Percentiles rank a stretch among this genome's conserved stretches.
phyloP scores from a whole-genome alignment of 257 asterid species.

The Eustoma russellianum region DNA sequence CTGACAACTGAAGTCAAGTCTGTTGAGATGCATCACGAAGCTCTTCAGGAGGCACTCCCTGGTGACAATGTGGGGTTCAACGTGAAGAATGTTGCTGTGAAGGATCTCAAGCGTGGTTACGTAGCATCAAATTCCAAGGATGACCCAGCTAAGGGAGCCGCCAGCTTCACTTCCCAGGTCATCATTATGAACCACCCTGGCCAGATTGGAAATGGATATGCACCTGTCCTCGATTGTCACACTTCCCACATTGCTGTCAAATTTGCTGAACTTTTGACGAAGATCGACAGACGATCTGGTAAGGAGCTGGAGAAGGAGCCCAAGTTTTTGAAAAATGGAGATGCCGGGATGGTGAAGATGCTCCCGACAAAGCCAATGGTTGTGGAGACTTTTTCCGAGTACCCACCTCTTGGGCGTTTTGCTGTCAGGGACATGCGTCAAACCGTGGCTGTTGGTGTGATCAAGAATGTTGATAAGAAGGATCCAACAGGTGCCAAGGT shows the following conservation, averaged over 20 bases:
- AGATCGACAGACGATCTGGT: slow-evolving; percentile 26
- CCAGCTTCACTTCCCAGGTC: slow-evolving; percentile 26
- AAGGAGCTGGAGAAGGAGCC: slow-evolving; percentile 65
- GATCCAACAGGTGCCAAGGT: slow-evolving; percentile 24
- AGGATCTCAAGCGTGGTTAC: slow-evolving; percentile 27
- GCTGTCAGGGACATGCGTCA: slow-evolving; percentile 36
- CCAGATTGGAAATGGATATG: slow-evolving; percentile 57
- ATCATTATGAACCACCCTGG: slow-evolving; percentile 77
- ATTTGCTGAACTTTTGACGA: slow-evolving; percentile 39
- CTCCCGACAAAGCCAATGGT: slow-evolving; percentile 30
- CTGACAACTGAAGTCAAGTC: slow-evolving; percentile 31
- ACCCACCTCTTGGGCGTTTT: slow-evolving; percentile 28
- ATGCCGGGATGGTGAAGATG: slow-evolving; percentile 29
- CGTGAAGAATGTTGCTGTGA: slow-evolving; percentile 45
- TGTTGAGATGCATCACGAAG: slow-evolving; percentile 44
- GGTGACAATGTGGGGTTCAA: slow-evolving; percentile 51
- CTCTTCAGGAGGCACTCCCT: slow-evolving; percentile 35
- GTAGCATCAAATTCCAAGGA: slow-evolving; percentile 55
- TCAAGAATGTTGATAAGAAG: slow-evolving; percentile 29
- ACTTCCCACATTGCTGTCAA: slow-evolving; percentile 62
- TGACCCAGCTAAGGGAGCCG: slow-evolving; percentile 27
- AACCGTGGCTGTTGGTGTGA: slow-evolving; percentile 29
- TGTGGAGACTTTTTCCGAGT: slow-evolving; percentile 25
- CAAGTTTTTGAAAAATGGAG: slow-evolving; percentile 48
- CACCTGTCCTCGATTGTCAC: slow-evolving; percentile 61